Evolutionary conservation across 148 eudicot genomes (phyloP).

Genomic region (Rhododendron griersonianum): DNA sequence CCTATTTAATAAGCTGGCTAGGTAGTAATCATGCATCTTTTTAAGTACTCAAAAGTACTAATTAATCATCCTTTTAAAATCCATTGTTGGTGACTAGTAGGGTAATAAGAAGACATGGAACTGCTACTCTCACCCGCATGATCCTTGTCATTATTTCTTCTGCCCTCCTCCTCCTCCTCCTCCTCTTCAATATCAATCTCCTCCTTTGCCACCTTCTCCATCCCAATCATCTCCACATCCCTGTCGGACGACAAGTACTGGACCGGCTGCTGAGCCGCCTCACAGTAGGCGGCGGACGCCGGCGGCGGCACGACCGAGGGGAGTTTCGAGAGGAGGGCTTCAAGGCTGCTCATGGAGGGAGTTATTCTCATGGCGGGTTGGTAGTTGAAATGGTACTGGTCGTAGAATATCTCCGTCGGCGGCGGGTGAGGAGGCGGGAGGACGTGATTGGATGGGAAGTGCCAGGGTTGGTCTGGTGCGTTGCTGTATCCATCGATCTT

Average conservation of each 20-base stretch:
- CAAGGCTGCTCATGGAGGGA: conserved; percentile 97
- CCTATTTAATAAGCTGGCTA: neutral
- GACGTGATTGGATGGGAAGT: conserved; percentile 16
- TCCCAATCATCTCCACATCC: conserved; percentile 23
- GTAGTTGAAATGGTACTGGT: conserved; percentile 29
- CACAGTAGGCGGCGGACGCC: conserved; percentile 23
- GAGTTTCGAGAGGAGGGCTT: conserved; percentile 83
- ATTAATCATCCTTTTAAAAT: conserved; percentile 12
- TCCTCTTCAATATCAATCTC: conserved; percentile 41
- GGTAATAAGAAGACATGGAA: conserved; percentile 49
- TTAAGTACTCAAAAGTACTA: neutral
- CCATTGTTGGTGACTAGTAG: conserved; percentile 35
- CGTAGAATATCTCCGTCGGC: conserved; percentile 23
- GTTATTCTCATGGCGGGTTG: conserved; percentile 51
- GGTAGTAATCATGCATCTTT: neutral
- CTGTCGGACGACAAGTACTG: conserved; percentile 1
- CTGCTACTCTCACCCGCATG: conserved; percentile 47
- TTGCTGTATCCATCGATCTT: conserved; percentile 23
- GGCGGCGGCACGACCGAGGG: conserved; percentile 65
- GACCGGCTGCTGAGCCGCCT: conserved; percentile 19
- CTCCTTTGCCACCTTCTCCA: conserved; percentile 47
- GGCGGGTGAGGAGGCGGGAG: conserved; percentile 21
- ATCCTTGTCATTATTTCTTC: conserved; percentile 19
- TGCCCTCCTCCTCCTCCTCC: conserved; percentile 26
- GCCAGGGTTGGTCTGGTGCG: conserved; percentile 34